These are phyloP conservation scores for Globisporangium parvum DNA, from an alignment of 352 stramenopile species.

Conservation along the genomic window DNA sequence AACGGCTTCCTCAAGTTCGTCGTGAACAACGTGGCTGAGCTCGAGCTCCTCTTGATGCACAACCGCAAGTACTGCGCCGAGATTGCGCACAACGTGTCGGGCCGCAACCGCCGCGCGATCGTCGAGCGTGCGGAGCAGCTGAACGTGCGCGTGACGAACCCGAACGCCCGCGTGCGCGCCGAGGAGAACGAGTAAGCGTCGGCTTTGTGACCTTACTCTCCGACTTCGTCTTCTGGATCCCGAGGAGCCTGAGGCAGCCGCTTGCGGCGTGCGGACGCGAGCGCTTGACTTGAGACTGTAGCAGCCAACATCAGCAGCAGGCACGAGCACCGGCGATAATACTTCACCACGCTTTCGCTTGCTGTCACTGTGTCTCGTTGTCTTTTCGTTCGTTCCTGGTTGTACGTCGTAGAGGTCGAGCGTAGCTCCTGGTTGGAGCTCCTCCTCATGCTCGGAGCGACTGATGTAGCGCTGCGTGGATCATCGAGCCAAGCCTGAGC, in stretches of 20 bases:
- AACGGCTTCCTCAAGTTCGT: slow-evolving; percentile 99
- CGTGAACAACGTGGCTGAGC: slow-evolving; percentile 97
- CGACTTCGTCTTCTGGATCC: slow-evolving; percentile 16
- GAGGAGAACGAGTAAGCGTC: slow-evolving; percentile 93
- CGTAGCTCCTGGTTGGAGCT: neutral
- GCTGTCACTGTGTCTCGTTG: slow-evolving; percentile 1
- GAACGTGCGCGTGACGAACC: slow-evolving; percentile 98
- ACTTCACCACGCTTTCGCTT: slow-evolving; percentile 31
- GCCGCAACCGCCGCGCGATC: slow-evolving; percentile 96
- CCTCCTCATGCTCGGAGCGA: too few species aligned
- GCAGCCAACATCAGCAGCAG: slow-evolving; percentile 2
- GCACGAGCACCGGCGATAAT: slow-evolving; percentile 20
- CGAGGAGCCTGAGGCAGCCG: neutral
- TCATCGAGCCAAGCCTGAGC: too few species aligned
- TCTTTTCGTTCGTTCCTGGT: slow-evolving; percentile 5
- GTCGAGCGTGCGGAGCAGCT: slow-evolving; percentile 97
- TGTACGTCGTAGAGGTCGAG: too few species aligned
- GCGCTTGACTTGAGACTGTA: slow-evolving; percentile 14
- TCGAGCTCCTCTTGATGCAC: slow-evolving; percentile 94
- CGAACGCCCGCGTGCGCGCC: slow-evolving; percentile 93
- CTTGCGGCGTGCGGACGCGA: neutral
- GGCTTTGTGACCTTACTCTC: slow-evolving; percentile 10
- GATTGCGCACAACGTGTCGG: slow-evolving; percentile 97
- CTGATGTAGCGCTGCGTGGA: too few species aligned
- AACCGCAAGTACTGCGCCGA: slow-evolving; percentile 98